These are phyloP conservation scores for Teratosphaeria pseudoeucalypti DNA, from an alignment of 2,329 filamentous ascomycete species.

Conservation along the genomic window DNA sequence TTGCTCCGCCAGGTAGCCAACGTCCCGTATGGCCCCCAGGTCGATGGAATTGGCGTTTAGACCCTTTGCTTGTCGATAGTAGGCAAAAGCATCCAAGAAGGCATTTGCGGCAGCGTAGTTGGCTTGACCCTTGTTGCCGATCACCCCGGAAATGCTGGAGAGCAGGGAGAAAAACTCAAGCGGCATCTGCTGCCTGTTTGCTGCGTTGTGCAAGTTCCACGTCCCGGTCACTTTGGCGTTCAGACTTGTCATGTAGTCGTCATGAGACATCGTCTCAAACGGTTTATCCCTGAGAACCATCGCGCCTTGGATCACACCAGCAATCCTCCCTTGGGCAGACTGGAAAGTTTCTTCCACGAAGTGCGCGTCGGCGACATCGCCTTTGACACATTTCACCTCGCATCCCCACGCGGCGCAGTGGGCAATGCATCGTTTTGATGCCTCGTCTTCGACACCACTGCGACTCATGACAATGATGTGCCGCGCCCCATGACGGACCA, in stretches of 20 bases:
- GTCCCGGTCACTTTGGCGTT: not conserved
- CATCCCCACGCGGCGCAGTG: not conserved
- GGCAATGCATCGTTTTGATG: not conserved
- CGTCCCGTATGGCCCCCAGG: conserved; percentile 21
- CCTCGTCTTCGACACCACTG: not conserved
- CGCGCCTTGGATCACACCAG: not conserved
- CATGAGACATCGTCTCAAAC: not conserved
- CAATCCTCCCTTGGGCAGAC: conserved; percentile 7
- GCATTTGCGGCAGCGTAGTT: conserved; percentile 47
- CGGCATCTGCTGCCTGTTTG: conserved; percentile 34
- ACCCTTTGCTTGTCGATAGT: conserved; percentile 16
- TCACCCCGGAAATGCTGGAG: conserved; percentile 44
- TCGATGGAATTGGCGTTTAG: conserved; percentile 18
- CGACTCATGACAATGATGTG: not conserved
- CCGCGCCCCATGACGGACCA: not conserved
- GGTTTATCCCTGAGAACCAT: not conserved
- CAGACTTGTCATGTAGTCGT: not conserved
- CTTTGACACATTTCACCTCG: not conserved
- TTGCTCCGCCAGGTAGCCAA: conserved; percentile 12
- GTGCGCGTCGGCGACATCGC: not conserved
- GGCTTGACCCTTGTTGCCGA: conserved; percentile 47
- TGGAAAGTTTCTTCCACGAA: conserved; percentile 1
- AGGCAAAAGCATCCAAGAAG: conserved; percentile 18
- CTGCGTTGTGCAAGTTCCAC: not conserved
- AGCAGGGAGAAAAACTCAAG: conserved; percentile 42